These are phyloP conservation scores for Yarrowia deformans DNA, from an alignment of 805 yeast species.

Conservation along the genomic window DNA sequence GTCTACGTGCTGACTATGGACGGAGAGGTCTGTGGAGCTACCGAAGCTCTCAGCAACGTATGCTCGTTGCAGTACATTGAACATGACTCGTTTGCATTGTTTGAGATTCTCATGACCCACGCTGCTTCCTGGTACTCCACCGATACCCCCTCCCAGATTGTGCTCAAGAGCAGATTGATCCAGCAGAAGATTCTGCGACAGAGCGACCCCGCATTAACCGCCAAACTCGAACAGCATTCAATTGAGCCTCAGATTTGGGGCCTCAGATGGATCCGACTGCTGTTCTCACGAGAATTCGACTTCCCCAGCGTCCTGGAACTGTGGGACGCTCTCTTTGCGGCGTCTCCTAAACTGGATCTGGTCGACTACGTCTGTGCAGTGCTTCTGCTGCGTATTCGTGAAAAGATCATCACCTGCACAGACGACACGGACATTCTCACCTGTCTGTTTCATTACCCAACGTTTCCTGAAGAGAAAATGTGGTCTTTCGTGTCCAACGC, in stretches of 20 bases:
- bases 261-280: constrained; percentile 50
- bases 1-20: constrained; percentile 45
- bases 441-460: constrained; percentile 45
- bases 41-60: background rate
- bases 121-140: constrained; percentile 48
- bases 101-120: constrained; percentile 47
- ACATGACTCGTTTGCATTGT: constrained; percentile 49
- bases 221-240: constrained; percentile 43
- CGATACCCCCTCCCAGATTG: constrained; percentile 43
- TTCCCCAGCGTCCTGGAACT: constrained; percentile 46
- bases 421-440: constrained; percentile 41
- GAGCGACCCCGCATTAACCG: constrained; percentile 48
- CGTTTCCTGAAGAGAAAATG: constrained; percentile 40
- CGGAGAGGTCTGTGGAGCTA: constrained; percentile 13
- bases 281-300: constrained; percentile 51
- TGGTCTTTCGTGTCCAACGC: constrained; percentile 44
- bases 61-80: constrained; percentile 44
- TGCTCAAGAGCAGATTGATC: constrained; percentile 47
- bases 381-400: constrained; percentile 48
- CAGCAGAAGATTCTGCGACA: constrained; percentile 47
- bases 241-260: constrained; percentile 54
- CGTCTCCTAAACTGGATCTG: constrained; percentile 46
- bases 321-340: constrained; percentile 52
- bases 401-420: constrained; percentile 39
- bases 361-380: constrained; percentile 51